Conservation (phyloP, 352 stramenopile species). For the Saprolegnia diclina region DNA sequence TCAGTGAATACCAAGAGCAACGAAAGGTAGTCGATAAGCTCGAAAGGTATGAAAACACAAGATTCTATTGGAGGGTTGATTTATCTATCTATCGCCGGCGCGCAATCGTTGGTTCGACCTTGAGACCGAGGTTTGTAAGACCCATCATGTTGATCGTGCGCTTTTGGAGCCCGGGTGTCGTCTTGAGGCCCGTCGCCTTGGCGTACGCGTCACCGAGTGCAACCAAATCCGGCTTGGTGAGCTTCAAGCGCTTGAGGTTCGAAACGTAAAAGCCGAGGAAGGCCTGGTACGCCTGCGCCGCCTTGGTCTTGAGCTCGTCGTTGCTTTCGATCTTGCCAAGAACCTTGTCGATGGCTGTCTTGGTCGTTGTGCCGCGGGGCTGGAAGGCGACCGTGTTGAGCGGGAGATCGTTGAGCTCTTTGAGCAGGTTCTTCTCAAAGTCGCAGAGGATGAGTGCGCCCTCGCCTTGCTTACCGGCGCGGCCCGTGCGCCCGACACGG, state of each 20-base stretch:
- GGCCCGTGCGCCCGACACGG: slow-evolving; percentile 90
- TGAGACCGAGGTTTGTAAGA: slow-evolving; percentile 31
- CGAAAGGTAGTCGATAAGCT: too few species aligned
- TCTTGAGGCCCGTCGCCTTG: slow-evolving; percentile 46
- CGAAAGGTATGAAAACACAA: background rate
- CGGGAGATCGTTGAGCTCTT: slow-evolving; percentile 63
- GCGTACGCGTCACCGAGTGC: slow-evolving; percentile 61
- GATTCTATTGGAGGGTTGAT: background rate
- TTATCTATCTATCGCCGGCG: background rate
- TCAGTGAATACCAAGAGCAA: too few species aligned
- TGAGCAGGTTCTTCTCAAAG: slow-evolving; percentile 74
- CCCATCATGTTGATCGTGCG: slow-evolving; percentile 78
- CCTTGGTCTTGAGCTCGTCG: slow-evolving; percentile 63
- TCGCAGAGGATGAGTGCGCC: slow-evolving; percentile 77
- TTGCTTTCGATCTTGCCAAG: slow-evolving; percentile 33
- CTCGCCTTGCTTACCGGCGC: slow-evolving; percentile 80
- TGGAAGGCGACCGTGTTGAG: slow-evolving; percentile 30
- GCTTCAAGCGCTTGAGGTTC: slow-evolving; percentile 46
- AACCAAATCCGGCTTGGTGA: slow-evolving; percentile 56
- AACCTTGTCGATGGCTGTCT: slow-evolving; percentile 27
- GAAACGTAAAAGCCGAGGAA: slow-evolving; percentile 94
- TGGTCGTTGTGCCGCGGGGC: slow-evolving; percentile 3
- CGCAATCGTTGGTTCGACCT: background rate
- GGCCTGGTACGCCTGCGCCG: slow-evolving; percentile 87
- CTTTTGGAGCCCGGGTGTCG: slow-evolving; percentile 83